Base-by-base conservation (phyloP, 257 asterid species). In the Ophiorrhiza pumila region DNA sequence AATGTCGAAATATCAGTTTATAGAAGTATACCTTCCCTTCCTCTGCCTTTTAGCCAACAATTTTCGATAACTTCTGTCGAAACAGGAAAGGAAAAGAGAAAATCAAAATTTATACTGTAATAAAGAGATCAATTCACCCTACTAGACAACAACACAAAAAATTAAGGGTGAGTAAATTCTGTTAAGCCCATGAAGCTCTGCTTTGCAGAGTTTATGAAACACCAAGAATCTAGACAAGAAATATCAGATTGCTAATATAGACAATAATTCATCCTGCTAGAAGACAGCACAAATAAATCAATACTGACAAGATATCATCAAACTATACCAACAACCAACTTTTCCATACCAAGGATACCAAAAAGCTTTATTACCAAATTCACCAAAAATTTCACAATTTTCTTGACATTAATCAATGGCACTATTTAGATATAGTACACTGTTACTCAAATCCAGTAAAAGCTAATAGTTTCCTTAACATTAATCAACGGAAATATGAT, bases 11-110 rank as follows among this genome's bases (percentile, higher is more conserved):
- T 2, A 29, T 45, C 29, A 35, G 41, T 47, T 18, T 43, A 47
- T 62, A 71, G 65, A 72, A 64, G 66, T 53, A 71, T 85, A 92
- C 99, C 96, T 92, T 95, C 74, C 97, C 97, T 82, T 95, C 98
- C 87, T 95, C 99, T 52, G 96, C 86, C 72, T 88, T 98, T 82
- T 92, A 90, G 43, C 96, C 89, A 71, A 92, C 98, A 83, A 90
- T 50, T 88, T 92, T 92, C 67, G 87, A 83, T 77, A 95, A 65
- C 83, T 92, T 98, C 99, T 95, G 82, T 69, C 78, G 37, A 71
- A 34, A 74, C n/a, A 77, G 37, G 49, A 43, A 73, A 68, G 47
- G 68, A 39, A 66, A 76, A 58, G 46, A 41, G 6, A 61, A 55
- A 15, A 34, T 34, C n/a, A 15, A 62, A 59, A 32, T 17, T 72